Evolutionary conservation across 768 basidiomycete species (phyloP), one percentile per base, ranked within the genome.

Genomic region (Leccinum subtestaceum): DNA sequence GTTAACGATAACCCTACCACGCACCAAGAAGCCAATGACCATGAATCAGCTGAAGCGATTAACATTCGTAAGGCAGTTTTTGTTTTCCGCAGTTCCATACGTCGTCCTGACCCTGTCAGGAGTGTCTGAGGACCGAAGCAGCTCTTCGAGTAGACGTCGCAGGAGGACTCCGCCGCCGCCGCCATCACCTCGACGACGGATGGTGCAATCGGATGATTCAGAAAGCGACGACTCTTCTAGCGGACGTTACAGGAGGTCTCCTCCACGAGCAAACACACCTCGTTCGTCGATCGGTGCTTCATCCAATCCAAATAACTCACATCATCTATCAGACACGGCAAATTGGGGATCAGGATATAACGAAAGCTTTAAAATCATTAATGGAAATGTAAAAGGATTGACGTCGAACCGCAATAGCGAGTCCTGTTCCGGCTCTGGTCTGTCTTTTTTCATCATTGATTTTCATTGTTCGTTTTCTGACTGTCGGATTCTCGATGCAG

Each of bases 391-490:
- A 5, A 32, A 53, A 0, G 65, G 62, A 17, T 0, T 52, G 19
- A 66, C 64, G 9, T 1, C 63, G 45, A 60, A 66, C 36, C 53
- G 31, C 29, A 53, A 53, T 15, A 59, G 57, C 19, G 10, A 0
- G 11, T 11, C 50, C 3, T 59, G 59, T 8, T 12, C 53, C 27
- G 65, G 65, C 12, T 53, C 59, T 31, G 60, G 65, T 66, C 4
- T 13, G 65, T 61, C 21, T n/a, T 40, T 19, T 3, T 34, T 8
- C 11, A n/a, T 40, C 17, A 23, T 34, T 7, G 7, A 19, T 38
- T 27, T 43, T 5, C 9, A 15, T 29, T 40, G 7, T 21, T 5
- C 1, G 40, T 51, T 21, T 34, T 48, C 55, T 59, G 34, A 57
- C 23, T 13, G 8, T 52, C 7, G n/a, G 12, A n/a, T 11, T 10